These are phyloP conservation scores for Perkinsus marinus DNA, from an alignment of 169 alveolate genomes.

Conservation along the genomic window DNA sequence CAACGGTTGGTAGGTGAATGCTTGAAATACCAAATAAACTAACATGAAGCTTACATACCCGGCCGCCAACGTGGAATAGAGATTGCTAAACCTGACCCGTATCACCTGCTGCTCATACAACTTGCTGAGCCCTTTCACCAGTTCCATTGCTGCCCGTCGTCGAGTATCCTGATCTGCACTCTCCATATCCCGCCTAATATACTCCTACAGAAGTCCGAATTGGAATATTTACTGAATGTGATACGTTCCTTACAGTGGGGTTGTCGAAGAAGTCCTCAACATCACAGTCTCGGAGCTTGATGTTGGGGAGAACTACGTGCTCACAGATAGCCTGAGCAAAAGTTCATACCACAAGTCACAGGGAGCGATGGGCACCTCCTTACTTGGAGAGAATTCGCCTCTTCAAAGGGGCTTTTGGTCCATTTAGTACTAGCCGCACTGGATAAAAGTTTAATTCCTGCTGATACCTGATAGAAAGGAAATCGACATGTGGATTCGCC, in stretches of 20 bases:
- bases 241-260: neutral
- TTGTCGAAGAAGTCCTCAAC: constrained; percentile 1
- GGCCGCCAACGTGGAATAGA: too few species aligned
- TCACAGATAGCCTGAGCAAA: neutral
- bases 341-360: too few species aligned
- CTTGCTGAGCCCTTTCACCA: neutral
- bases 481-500: neutral
- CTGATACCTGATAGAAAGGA: neutral
- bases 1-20: too few species aligned
- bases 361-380: too few species aligned
- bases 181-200: constrained; percentile 4
- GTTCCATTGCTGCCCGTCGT: neutral
- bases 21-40: too few species aligned
- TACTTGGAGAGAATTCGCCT: neutral
- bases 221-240: neutral
- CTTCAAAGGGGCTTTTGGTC: neutral
- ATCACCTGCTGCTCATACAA: neutral
- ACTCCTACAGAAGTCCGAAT: neutral
- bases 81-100: too few species aligned
- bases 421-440: neutral
- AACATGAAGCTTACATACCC: too few species aligned
- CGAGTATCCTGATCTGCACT: constrained; percentile 5
- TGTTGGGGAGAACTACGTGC: neutral
- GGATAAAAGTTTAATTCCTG: neutral
- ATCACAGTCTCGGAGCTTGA: neutral